Percentiles rank a stretch among this genome's conserved stretches.
phyloP scores from a whole-genome alignment of 148 eudicot genomes.

The Chenopodium album region DNA sequence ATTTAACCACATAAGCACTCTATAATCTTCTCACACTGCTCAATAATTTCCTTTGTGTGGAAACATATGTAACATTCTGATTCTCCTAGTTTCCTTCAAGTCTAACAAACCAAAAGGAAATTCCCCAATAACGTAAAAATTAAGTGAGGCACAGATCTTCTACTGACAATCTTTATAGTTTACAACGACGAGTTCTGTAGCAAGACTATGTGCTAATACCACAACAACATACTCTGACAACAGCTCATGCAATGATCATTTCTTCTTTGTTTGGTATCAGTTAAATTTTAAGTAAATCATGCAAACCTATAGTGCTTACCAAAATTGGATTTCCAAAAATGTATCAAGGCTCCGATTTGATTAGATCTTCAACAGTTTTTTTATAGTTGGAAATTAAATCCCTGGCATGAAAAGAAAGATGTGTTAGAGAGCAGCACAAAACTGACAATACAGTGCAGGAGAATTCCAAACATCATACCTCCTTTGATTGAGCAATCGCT shows the following conservation, averaged over 20 bases:
- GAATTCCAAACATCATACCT: conserved; percentile 42
- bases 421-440: neutral
- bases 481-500: conserved; percentile 60
- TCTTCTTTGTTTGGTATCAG: neutral
- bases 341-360: conserved; percentile 45
- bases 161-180: neutral
- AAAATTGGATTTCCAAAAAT: neutral
- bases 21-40: neutral
- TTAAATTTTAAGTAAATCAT: neutral
- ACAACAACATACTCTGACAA: neutral
- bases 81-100: neutral
- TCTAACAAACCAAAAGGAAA: neutral
- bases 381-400: conserved; percentile 56
- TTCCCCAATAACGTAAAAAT: neutral
- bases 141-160: neutral
- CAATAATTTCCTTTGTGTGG: neutral
- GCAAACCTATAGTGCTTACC: conserved; percentile 10
- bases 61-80: neutral
- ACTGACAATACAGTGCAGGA: neutral
- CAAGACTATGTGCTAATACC: neutral
- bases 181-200: neutral
- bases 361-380: conserved; percentile 60
- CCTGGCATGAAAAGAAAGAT: conserved; percentile 37
- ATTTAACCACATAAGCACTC: neutral
- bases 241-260: neutral